Conservation (phyloP, 108 stramenopile species). For the Nitzschia sp. region DNA sequence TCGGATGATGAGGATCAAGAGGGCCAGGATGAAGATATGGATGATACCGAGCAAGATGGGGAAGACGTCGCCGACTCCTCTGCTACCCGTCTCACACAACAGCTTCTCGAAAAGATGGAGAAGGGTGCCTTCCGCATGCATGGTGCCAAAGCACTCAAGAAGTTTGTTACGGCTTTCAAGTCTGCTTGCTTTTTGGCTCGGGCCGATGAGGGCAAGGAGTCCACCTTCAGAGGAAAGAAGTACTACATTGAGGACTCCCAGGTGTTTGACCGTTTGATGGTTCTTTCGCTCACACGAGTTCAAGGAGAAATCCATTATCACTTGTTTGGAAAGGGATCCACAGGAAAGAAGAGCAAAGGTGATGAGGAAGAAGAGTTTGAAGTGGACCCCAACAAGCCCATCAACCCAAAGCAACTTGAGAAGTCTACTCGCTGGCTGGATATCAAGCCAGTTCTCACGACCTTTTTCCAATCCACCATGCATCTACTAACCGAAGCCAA, state of each 20-base stretch:
- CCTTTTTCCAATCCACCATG: constrained; percentile 70
- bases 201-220: constrained; percentile 39
- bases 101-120: constrained; percentile 51
- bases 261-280: constrained; percentile 79
- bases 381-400: constrained; percentile 71
- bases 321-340: constrained; percentile 48
- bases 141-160: constrained; percentile 73
- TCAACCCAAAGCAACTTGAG: constrained; percentile 65
- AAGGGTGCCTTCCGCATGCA: constrained; percentile 69
- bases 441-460: constrained; percentile 55
- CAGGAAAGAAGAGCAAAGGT: constrained; percentile 4
- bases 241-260: constrained; percentile 70
- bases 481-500: constrained; percentile 80
- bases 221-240: constrained; percentile 27
- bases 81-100: constrained; percentile 33
- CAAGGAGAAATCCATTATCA: constrained; percentile 77
- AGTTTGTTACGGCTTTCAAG: constrained; percentile 68
- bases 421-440: constrained; percentile 56
- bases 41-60: constrained; percentile 28
- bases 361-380: constrained; percentile 41
- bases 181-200: constrained; percentile 78
- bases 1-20: constrained; percentile 39
- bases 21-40: constrained; percentile 45
- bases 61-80: constrained; percentile 19
- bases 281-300: constrained; percentile 57